A percentile compares a stretch with the other conserved stretches of the same genome.
phyloP scores from a whole-genome alignment of 176 grass and related monocot species.

The Chrysopogon serrulatus region DNA sequence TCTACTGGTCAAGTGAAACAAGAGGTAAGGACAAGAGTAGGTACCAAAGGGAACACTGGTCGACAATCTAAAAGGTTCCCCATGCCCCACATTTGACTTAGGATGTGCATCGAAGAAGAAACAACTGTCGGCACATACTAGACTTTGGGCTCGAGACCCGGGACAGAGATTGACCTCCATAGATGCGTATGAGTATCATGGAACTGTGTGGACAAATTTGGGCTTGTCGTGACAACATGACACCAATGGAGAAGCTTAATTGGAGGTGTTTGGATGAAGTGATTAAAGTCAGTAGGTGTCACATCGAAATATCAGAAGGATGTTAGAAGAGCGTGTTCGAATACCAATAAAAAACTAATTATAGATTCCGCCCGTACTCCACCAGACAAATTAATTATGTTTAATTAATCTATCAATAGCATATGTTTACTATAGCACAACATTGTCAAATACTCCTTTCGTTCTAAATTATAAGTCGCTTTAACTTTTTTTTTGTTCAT shows the following conservation, averaged over 20 bases:
- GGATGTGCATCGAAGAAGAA: not conserved
- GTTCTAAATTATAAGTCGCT: too few relatives aligned
- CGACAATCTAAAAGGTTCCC: not conserved
- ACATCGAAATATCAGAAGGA: too few relatives aligned
- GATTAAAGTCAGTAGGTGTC: too few relatives aligned
- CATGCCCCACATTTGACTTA: slow-evolving; percentile 7
- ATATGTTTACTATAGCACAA: too few relatives aligned
- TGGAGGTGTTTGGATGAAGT: too few relatives aligned
- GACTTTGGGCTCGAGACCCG: not conserved
- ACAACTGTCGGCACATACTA: not conserved
- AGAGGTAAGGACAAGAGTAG: slow-evolving; percentile 18
- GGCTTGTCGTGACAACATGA: not conserved
- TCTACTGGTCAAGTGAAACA: not conserved
- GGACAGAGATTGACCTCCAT: not conserved
- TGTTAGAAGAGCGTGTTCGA: too few relatives aligned
- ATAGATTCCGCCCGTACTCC: too few relatives aligned
- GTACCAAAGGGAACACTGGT: not conserved
- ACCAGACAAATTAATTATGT: too few relatives aligned
- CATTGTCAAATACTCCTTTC: too few relatives aligned
- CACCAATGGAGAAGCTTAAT: not conserved
- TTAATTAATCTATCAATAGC: too few relatives aligned
- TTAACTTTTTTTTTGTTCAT: too few relatives aligned
- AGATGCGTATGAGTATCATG: not conserved
- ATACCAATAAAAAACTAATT: too few relatives aligned
- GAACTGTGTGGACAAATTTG: not conserved